Conservation (phyloP, 1,284 basidiomycete species). For the Cryptococcus depauperatus region DNA sequence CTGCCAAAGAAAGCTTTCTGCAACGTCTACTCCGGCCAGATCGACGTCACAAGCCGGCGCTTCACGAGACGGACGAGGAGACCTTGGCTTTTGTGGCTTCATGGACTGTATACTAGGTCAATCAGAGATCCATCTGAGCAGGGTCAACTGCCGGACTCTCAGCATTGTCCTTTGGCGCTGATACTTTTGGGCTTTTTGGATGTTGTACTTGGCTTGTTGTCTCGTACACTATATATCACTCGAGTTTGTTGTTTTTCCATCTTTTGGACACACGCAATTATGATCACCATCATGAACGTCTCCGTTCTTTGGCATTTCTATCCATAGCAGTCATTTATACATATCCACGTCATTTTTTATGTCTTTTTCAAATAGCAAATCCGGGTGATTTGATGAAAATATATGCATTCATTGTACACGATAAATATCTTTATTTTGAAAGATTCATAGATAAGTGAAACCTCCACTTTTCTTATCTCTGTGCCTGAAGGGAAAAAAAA, state of each 20-base stretch:
- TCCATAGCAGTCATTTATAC: background rate
- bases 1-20: constrained; percentile 23
- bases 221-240: background rate
- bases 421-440: too few species aligned
- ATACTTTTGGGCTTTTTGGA: constrained; percentile 12
- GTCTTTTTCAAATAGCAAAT: too few species aligned
- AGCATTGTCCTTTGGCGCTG: background rate
- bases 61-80: constrained; percentile 26
- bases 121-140: background rate
- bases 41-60: constrained; percentile 11
- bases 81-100: constrained; percentile 22
- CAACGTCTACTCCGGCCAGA: constrained; percentile 27
- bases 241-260: constrained; percentile 1
- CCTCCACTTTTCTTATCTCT: background rate
- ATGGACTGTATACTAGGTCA: constrained; percentile 20
- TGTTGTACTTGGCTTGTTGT: constrained; percentile 2
- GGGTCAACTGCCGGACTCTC: background rate
- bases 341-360: background rate
- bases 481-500: too few species aligned
- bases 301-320: background rate
- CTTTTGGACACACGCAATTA: background rate
- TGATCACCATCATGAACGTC: background rate
- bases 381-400: too few species aligned
- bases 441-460: too few species aligned
- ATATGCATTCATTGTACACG: too few species aligned